These are phyloP conservation scores for Vitis hybrid DNA, from an alignment of 177 flowering plant genomes.

Conservation along the genomic window DNA sequence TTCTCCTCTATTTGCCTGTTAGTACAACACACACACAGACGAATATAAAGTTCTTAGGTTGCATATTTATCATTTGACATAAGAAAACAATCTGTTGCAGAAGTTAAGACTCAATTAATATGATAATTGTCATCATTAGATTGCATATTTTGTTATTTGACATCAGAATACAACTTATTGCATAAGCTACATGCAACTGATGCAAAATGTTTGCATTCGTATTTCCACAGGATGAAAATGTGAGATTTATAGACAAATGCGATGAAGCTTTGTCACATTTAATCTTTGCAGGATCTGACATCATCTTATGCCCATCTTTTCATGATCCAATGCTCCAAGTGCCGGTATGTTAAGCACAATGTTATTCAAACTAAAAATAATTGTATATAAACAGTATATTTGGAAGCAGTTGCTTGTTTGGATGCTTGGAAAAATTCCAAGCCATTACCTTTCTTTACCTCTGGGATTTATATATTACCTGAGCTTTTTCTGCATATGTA, in stretches of 20 bases:
- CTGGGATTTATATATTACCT: neutral
- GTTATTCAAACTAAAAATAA: neutral
- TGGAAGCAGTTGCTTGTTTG: neutral
- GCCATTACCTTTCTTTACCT: neutral
- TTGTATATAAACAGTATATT: neutral
- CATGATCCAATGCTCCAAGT: slow-evolving; percentile 65
- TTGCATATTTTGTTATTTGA: neutral
- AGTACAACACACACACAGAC: neutral
- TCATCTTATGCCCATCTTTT: slow-evolving; percentile 65
- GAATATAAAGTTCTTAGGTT: neutral
- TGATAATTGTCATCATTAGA: no score
- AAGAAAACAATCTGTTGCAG: no score
- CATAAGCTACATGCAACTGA: slow-evolving; percentile 3
- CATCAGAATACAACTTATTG: neutral
- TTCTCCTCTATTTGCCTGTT: neutral
- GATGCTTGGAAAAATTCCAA: neutral
- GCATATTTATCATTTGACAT: neutral
- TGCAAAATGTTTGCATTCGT: neutral
- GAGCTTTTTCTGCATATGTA: neutral
- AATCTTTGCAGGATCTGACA: slow-evolving; percentile 74
- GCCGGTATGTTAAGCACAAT: slow-evolving; percentile 48
- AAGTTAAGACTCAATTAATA: no score
- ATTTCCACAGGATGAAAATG: slow-evolving; percentile 49
- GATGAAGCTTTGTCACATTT: slow-evolving; percentile 64
- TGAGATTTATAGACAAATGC: slow-evolving; percentile 37